These are phyloP conservation scores for Lophium mytilinum DNA, from an alignment of 495 filamentous ascomycete species.

Conservation along the genomic window DNA sequence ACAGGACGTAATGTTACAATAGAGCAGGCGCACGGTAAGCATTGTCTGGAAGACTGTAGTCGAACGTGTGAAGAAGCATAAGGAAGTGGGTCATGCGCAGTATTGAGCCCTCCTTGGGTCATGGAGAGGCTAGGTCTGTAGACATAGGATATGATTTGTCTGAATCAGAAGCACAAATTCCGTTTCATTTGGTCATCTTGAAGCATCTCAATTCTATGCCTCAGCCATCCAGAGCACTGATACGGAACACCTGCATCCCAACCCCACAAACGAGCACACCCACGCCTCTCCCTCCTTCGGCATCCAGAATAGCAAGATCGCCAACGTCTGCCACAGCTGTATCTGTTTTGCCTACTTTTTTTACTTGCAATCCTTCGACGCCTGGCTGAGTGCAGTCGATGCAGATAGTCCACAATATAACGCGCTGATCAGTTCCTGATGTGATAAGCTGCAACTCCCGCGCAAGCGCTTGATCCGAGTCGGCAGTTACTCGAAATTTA, in stretches of 20 bases:
- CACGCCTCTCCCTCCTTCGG: neutral
- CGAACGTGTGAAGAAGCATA: no score
- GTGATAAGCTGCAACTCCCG: conserved; percentile 41
- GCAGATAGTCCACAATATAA: conserved; percentile 61
- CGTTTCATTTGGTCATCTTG: no score
- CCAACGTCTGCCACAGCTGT: conserved; percentile 61
- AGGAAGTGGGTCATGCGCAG: no score
- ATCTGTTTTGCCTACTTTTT: conserved; percentile 43
- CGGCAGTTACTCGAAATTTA: no score
- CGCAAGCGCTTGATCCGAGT: conserved; percentile 1
- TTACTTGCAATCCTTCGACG: conserved; percentile 35
- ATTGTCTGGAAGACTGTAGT: no score
- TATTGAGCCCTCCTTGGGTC: no score
- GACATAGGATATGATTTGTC: no score
- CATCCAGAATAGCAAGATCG: conserved; percentile 35
- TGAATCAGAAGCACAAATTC: no score
- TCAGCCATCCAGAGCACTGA: neutral
- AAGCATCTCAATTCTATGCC: no score
- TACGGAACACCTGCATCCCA: conserved; percentile 43
- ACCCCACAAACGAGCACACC: conserved; percentile 47
- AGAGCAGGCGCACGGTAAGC: no score
- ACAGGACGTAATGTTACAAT: no score
- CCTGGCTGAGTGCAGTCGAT: conserved; percentile 32
- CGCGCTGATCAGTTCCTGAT: conserved; percentile 70
- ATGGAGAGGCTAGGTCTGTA: no score